Evolutionary conservation across 192 early-diverging fungal species (phyloP).

Genomic region (Backusella macrospora): DNA sequence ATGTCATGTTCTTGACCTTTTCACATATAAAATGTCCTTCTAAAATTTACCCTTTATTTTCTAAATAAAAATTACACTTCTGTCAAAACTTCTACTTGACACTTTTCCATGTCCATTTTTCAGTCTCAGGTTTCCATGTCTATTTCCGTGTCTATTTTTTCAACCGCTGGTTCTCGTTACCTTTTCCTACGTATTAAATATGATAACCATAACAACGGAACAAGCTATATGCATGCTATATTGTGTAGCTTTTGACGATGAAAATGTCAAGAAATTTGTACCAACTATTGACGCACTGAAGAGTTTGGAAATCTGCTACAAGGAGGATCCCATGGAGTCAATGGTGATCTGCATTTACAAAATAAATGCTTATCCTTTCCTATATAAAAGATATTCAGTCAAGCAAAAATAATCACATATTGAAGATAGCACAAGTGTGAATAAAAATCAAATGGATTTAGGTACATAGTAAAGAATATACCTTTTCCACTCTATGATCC

Average conservation of each 20-base stretch:
- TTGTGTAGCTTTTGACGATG: constrained; percentile 18
- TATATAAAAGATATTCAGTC: neutral
- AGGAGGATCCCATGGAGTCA: constrained; percentile 18
- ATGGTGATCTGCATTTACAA: neutral
- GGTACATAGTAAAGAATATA: constrained; percentile 11
- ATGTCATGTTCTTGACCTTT: too few species aligned
- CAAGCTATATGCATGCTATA: constrained; percentile 22
- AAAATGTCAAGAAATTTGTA: constrained; percentile 23
- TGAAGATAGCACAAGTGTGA: neutral
- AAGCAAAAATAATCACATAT: neutral
- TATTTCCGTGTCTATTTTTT: constrained; percentile 8
- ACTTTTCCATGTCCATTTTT: too few species aligned
- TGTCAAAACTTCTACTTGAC: too few species aligned
- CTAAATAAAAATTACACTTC: too few species aligned
- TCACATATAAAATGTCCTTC: too few species aligned
- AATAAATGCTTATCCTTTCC: too few species aligned
- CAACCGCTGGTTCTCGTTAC: constrained; percentile 12
- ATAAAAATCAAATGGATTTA: constrained; percentile 10
- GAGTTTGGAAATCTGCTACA: constrained; percentile 15
- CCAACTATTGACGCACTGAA: constrained; percentile 17
- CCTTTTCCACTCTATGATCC: too few species aligned
- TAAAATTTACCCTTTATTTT: too few species aligned
- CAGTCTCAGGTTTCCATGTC: too few species aligned
- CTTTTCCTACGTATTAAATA: constrained; percentile 6
- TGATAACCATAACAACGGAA: constrained; percentile 18